These are phyloP conservation scores for Aspergillus sp. DNA, from an alignment of 2,329 filamentous ascomycete genomes.

Conservation along the genomic window DNA sequence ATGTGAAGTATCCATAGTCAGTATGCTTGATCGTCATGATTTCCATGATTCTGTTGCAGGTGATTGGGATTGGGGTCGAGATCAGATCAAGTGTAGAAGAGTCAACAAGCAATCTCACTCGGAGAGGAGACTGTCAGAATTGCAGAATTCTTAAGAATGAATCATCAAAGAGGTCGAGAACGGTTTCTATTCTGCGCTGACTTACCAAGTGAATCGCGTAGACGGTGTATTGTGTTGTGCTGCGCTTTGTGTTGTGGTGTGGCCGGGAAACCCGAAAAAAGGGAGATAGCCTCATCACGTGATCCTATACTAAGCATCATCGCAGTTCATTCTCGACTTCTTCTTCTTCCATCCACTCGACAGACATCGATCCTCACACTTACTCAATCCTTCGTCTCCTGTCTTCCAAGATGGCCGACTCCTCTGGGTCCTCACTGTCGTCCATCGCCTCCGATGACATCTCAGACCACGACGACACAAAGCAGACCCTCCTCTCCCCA, in stretches of 20 bases:
- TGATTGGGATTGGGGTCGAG: slow-evolving; percentile 1
- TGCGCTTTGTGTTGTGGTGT: no score
- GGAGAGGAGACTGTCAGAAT: slow-evolving; percentile 36
- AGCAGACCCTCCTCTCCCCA: slow-evolving; percentile 41
- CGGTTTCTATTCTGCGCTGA: no score
- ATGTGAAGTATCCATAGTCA: background rate
- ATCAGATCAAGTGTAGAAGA: slow-evolving; percentile 42
- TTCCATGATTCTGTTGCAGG: background rate
- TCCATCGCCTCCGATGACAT: slow-evolving; percentile 57
- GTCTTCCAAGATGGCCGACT: slow-evolving; percentile 33
- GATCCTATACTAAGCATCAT: background rate
- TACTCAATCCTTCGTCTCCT: background rate
- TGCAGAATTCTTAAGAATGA: slow-evolving; percentile 37
- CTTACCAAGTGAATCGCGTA: no score
- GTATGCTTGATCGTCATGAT: background rate
- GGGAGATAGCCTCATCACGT: slow-evolving; percentile 18
- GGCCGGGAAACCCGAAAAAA: no score
- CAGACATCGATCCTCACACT: background rate
- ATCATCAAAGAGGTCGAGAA: no score
- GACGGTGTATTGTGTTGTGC: no score
- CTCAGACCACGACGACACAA: slow-evolving; percentile 47
- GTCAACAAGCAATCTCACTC: slow-evolving; percentile 39
- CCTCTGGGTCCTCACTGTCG: slow-evolving; percentile 56
- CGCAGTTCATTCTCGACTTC: background rate
- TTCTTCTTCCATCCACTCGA: background rate